Conservation (phyloP, 116 monocot genomes). For the Zostera marina region DNA sequence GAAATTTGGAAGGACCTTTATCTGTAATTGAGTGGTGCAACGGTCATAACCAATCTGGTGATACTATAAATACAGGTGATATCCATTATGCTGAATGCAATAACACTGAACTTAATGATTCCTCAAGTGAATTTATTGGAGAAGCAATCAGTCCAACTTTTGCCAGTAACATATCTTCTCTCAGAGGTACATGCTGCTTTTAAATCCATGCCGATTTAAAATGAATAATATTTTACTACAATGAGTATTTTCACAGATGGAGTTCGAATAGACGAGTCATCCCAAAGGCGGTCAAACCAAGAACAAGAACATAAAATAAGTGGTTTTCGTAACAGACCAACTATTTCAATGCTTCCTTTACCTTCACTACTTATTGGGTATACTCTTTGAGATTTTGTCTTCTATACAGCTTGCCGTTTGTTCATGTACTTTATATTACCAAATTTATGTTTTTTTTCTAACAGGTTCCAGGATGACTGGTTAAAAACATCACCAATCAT, state of each 20-base stretch:
- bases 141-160: constrained; percentile 74
- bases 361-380: constrained; percentile 97
- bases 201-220: background rate
- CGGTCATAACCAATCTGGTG: constrained; percentile 36
- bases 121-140: constrained; percentile 38
- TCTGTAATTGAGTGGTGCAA: constrained; percentile 79
- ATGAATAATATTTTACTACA: background rate
- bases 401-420: background rate
- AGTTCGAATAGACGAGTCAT: constrained; percentile 54
- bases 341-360: constrained; percentile 49
- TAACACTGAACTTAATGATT: constrained; percentile 47
- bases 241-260: constrained; percentile 20
- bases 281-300: constrained; percentile 46
- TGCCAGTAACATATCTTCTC: constrained; percentile 27
- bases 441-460: background rate
- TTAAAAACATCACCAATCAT: constrained; percentile 59
- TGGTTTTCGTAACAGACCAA: constrained; percentile 26
- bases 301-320: constrained; percentile 36
- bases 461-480: constrained; percentile 99
- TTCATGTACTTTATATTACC: background rate
- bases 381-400: constrained; percentile 1
- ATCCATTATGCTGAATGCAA: constrained; percentile 31
- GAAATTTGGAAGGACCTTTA: constrained; percentile 77
- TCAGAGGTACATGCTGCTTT: constrained; percentile 42
- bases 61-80: constrained; percentile 37